phyloP scores from a whole-genome alignment of 179 eudicot species.

The Nepenthes alata region DNA sequence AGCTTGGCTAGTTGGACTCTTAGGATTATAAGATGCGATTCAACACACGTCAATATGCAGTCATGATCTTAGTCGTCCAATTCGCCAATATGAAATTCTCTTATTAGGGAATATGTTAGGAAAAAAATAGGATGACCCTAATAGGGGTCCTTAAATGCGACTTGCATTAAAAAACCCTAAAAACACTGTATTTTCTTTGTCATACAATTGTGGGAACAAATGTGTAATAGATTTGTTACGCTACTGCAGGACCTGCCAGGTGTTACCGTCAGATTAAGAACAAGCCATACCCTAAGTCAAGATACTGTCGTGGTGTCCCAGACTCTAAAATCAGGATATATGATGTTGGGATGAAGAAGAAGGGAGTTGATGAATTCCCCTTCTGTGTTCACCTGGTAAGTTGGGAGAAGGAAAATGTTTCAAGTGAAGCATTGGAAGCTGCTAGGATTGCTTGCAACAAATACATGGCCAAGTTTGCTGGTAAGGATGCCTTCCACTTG shows the following conservation, averaged over 20 bases:
- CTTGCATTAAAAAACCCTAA: too few relatives aligned
- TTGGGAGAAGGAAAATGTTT: conserved; percentile 66
- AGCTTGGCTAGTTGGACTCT: too few relatives aligned
- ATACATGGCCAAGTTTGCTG: conserved; percentile 66
- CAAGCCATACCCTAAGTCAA: conserved; percentile 59
- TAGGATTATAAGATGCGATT: too few relatives aligned
- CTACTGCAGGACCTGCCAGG: conserved; percentile 44
- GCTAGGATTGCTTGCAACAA: conserved; percentile 69
- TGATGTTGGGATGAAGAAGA: conserved; percentile 58
- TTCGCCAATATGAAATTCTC: too few relatives aligned
- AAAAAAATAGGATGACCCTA: too few relatives aligned
- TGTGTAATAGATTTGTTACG: neutral
- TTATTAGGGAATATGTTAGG: too few relatives aligned
- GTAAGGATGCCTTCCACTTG: conserved; percentile 63
- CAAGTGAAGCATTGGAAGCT: conserved; percentile 59
- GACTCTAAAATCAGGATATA: conserved; percentile 56
- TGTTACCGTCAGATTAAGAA: conserved; percentile 59
- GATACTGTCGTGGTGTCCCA: conserved; percentile 64
- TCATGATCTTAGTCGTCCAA: too few relatives aligned
- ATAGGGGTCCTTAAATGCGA: too few relatives aligned
- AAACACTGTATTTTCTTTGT: too few relatives aligned
- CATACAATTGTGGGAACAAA: too few relatives aligned
- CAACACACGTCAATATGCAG: too few relatives aligned
- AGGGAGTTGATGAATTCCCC: conserved; percentile 58
- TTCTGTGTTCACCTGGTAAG: conserved; percentile 61